These are phyloP conservation scores for Periconia macrospinosa DNA, from an alignment of 2,329 filamentous ascomycete species.

Conservation along the genomic window DNA sequence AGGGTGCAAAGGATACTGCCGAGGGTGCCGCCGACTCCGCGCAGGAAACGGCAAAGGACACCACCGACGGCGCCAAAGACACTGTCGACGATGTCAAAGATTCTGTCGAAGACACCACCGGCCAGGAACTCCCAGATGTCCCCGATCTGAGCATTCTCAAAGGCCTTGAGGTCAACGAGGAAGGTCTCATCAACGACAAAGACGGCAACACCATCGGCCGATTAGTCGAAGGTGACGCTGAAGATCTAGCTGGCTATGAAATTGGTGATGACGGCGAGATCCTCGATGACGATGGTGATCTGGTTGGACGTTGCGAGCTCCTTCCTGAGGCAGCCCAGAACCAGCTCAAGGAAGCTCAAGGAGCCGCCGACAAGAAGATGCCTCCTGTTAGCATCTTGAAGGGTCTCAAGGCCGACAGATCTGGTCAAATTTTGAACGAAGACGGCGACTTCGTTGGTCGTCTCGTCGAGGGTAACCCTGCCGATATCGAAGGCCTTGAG, in stretches of 20 bases:
- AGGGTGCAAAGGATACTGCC: slow-evolving; percentile 15
- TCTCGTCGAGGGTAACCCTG: slow-evolving; percentile 52
- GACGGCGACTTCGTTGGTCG: slow-evolving; percentile 55
- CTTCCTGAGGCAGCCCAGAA: slow-evolving; percentile 49
- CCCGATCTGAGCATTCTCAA: slow-evolving; percentile 53
- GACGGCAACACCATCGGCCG: slow-evolving; percentile 53
- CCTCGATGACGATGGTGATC: slow-evolving; percentile 57
- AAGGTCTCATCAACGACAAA: slow-evolving; percentile 56
- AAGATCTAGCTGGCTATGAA: slow-evolving; percentile 55
- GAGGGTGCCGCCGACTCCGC: slow-evolving; percentile 25
- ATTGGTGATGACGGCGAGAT: slow-evolving; percentile 60
- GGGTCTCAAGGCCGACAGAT: slow-evolving; percentile 50
- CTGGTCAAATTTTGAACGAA: slow-evolving; percentile 53
- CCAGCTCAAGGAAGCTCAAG: slow-evolving; percentile 43
- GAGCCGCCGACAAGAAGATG: slow-evolving; percentile 37
- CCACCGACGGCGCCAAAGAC: slow-evolving; percentile 15
- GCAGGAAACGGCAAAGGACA: slow-evolving; percentile 17
- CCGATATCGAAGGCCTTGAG: slow-evolving; percentile 51
- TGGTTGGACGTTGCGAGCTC: slow-evolving; percentile 57
- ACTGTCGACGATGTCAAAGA: slow-evolving; percentile 21
- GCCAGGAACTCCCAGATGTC: slow-evolving; percentile 40
- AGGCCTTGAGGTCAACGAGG: slow-evolving; percentile 56
- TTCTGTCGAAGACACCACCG: slow-evolving; percentile 26
- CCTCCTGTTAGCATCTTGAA: slow-evolving; percentile 52
- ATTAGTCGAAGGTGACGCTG: slow-evolving; percentile 56